A percentile compares a stretch with the other conserved stretches of the same genome.
Conservation (phyloP, 2,329 filamentous ascomycete genomes). For the Trichoderma sp. region DNA sequence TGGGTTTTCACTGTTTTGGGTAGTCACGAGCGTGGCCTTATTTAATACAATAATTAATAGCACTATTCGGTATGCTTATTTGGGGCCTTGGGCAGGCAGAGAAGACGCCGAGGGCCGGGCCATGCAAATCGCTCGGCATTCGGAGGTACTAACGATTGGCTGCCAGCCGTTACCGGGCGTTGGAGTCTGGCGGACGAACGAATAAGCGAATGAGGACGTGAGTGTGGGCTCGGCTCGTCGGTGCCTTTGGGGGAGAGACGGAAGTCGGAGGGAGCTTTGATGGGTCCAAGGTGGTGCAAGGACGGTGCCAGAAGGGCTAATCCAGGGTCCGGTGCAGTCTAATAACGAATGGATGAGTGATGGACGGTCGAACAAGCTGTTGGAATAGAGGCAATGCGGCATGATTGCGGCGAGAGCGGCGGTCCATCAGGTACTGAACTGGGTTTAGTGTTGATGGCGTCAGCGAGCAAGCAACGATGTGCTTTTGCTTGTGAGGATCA, state of each 20-base stretch:
- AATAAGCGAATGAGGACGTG: slow-evolving; percentile 1
- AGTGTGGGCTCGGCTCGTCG: slow-evolving; percentile 17
- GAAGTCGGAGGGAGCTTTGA: slow-evolving; percentile 19
- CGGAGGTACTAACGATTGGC: slow-evolving; percentile 13
- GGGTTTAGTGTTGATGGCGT: slow-evolving; percentile 19
- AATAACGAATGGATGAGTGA: not conserved
- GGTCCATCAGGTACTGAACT: not conserved
- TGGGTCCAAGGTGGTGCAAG: not conserved
- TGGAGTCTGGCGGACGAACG: not conserved
- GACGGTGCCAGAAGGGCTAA: not conserved
- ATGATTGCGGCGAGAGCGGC: slow-evolving; percentile 15
- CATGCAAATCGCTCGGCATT: slow-evolving; percentile 13
- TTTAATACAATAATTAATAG: slow-evolving; percentile 10
- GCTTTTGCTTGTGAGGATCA: not conserved
- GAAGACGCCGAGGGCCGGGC: slow-evolving; percentile 8
- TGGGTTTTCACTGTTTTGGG: slow-evolving; percentile 11
- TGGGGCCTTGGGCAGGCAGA: not conserved
- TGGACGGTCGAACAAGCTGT: not conserved
- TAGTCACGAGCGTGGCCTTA: slow-evolving; percentile 16
- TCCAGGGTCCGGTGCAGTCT: slow-evolving; percentile 7
- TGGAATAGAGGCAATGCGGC: slow-evolving; percentile 4
- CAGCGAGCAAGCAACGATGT: not conserved
- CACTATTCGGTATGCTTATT: slow-evolving; percentile 15
- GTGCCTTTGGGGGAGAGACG: not conserved
- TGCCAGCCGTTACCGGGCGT: not conserved